These are phyloP conservation scores for Marsdenia floribunda DNA, from an alignment of 257 asterid genomes.

Conservation along the genomic window DNA sequence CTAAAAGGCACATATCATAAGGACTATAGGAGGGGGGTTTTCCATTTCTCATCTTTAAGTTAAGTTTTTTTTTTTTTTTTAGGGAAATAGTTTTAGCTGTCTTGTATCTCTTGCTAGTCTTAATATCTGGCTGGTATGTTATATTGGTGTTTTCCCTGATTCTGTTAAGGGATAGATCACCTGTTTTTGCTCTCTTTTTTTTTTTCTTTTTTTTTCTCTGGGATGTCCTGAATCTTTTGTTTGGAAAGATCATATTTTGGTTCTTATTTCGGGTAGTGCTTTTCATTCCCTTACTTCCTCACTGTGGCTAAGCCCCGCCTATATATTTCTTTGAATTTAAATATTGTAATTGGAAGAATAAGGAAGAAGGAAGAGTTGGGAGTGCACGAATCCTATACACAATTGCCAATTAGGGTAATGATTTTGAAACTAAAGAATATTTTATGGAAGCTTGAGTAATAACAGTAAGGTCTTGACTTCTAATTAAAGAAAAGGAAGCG, in stretches of 20 bases:
- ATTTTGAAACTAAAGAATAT: too few relatives aligned
- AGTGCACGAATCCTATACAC: too few relatives aligned
- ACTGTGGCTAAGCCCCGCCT: too few relatives aligned
- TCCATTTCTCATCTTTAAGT: not conserved
- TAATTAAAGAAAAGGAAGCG: too few relatives aligned
- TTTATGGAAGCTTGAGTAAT: too few relatives aligned
- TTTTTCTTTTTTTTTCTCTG: not conserved
- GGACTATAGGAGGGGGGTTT: constrained; percentile 12
- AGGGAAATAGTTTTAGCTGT: not conserved
- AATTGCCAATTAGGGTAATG: too few relatives aligned
- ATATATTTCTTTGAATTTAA: too few relatives aligned
- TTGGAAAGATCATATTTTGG: not conserved
- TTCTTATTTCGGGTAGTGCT: not conserved
- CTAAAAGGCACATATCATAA: constrained; percentile 13
- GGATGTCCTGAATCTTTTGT: constrained; percentile 5
- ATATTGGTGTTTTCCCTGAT: not conserved
- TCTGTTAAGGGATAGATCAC: not conserved
- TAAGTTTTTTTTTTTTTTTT: not conserved
- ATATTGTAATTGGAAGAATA: too few relatives aligned
- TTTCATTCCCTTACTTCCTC: not conserved
- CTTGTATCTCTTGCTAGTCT: not conserved
- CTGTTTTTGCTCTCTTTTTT: not conserved
- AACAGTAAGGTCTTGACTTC: too few relatives aligned
- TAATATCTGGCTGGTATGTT: not conserved
- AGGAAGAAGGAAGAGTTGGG: too few relatives aligned